Evolutionary conservation across 805 yeast genomes (phyloP).

Genomic region (Wickerhamiella hasegawae): DNA sequence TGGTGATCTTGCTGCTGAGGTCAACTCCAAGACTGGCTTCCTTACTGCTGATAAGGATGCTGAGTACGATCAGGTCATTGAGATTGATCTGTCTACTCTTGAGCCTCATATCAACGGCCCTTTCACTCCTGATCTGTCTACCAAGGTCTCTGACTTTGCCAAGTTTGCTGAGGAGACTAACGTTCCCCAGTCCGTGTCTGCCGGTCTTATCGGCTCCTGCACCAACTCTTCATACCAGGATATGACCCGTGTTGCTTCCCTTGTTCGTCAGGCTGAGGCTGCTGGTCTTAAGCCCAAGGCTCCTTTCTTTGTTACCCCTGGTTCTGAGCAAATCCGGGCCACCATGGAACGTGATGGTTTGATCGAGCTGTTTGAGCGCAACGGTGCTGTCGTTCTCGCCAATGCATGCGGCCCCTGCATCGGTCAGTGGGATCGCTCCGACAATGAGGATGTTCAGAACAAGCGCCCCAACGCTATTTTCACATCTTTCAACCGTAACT

Average conservation of each 20-base stretch:
- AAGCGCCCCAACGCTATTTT: slow-evolving; percentile 73
- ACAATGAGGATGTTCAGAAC: slow-evolving; percentile 44
- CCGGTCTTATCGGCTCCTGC: slow-evolving; percentile 95
- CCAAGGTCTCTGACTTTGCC: slow-evolving; percentile 75
- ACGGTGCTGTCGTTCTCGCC: slow-evolving; percentile 85
- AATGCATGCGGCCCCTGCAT: slow-evolving; percentile 99
- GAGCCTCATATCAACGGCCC: slow-evolving; percentile 98
- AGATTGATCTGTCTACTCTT: slow-evolving; percentile 67
- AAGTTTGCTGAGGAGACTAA: slow-evolving; percentile 49
- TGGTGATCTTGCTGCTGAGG: slow-evolving; percentile 61
- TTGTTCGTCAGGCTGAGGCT: slow-evolving; percentile 70
- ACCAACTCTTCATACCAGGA: slow-evolving; percentile 97
- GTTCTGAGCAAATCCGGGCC: slow-evolving; percentile 95
- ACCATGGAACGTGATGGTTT: slow-evolving; percentile 93
- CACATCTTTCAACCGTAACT: slow-evolving; percentile 95
- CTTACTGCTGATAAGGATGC: slow-evolving; percentile 77
- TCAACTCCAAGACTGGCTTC: slow-evolving; percentile 37
- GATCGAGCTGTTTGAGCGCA: slow-evolving; percentile 59
- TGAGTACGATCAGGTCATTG: slow-evolving; percentile 82
- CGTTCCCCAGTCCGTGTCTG: slow-evolving; percentile 80
- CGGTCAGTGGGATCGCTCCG: slow-evolving; percentile 93
- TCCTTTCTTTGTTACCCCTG: slow-evolving; percentile 92
- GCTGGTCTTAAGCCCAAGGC: slow-evolving; percentile 83
- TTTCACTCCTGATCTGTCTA: slow-evolving; percentile 93
- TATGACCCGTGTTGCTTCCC: slow-evolving; percentile 89